These are phyloP conservation scores for Leishmania amazonensis DNA, from an alignment of 208 protist genomes.

Conservation along the genomic window DNA sequence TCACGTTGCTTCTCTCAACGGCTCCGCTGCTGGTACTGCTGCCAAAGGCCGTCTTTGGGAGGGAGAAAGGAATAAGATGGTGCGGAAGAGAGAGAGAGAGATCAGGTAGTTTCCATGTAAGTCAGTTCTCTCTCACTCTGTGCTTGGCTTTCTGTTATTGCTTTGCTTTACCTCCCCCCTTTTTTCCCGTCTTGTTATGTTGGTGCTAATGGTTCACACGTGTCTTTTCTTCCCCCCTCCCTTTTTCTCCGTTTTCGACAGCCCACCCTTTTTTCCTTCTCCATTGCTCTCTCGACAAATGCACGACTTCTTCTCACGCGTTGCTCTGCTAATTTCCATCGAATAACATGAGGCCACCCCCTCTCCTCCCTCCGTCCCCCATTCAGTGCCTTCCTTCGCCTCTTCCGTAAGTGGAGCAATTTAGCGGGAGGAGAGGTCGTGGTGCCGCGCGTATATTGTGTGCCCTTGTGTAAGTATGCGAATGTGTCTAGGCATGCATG, in stretches of 20 bases:
- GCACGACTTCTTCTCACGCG: not conserved
- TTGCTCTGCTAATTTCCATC: not conserved
- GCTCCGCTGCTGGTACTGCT: not conserved
- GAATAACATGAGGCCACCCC: not conserved
- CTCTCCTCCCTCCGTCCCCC: not conserved
- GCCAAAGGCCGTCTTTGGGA: not conserved
- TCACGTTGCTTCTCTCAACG: slow-evolving; percentile 3
- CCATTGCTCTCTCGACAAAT: not conserved
- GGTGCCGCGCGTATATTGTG: slow-evolving; percentile 3
- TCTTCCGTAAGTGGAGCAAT: not conserved
- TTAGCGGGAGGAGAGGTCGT: not conserved
- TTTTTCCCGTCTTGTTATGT: slow-evolving; percentile 14
- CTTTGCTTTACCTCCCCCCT: slow-evolving; percentile 3
- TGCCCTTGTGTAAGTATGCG: slow-evolving; percentile 1
- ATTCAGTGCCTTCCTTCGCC: not conserved
- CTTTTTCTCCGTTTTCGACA: not conserved
- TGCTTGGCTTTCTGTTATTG: slow-evolving; percentile 7
- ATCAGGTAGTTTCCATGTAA: not conserved
- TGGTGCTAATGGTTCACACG: slow-evolving; percentile 2
- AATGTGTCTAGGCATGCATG: not conserved
- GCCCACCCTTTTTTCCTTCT: not conserved
- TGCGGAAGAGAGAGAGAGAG: not conserved
- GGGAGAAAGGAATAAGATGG: not conserved
- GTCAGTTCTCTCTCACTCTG: not conserved
- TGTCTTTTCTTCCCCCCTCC: not conserved